phyloP scores from a whole-genome alignment of 805 yeast genomes.

The Metschnikowia rubicola region DNA sequence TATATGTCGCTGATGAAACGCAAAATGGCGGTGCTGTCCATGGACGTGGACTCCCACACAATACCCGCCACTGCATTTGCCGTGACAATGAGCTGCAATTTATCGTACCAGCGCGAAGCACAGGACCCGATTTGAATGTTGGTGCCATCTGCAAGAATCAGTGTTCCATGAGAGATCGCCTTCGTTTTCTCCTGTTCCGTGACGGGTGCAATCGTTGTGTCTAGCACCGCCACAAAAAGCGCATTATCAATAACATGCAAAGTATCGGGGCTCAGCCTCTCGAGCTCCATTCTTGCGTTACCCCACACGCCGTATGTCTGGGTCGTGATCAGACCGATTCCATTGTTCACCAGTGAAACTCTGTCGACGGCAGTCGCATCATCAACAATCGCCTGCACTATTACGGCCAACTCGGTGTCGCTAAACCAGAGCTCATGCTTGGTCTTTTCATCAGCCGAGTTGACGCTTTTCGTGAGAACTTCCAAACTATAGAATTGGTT shows the following conservation, averaged over 20 bases:
- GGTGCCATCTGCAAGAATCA: slow-evolving; percentile 36
- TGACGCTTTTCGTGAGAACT: slow-evolving; percentile 37
- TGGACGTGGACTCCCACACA: slow-evolving; percentile 55
- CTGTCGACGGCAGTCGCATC: slow-evolving; percentile 33
- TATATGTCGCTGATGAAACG: slow-evolving; percentile 56
- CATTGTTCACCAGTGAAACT: slow-evolving; percentile 39
- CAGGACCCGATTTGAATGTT: slow-evolving; percentile 56
- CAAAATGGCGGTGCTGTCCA: slow-evolving; percentile 57
- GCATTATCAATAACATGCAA: slow-evolving; percentile 46
- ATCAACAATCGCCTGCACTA: slow-evolving; percentile 43
- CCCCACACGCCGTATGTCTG: slow-evolving; percentile 51
- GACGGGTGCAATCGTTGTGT: slow-evolving; percentile 41
- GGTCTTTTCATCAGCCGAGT: slow-evolving; percentile 17
- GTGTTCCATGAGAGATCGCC: slow-evolving; percentile 52
- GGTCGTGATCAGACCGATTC: slow-evolving; percentile 54
- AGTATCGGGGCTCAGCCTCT: slow-evolving; percentile 32
- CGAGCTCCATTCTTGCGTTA: slow-evolving; percentile 41
- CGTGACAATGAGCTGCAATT: slow-evolving; percentile 51
- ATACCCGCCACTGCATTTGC: slow-evolving; percentile 56
- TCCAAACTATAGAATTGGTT: slow-evolving; percentile 50
- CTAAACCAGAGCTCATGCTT: slow-evolving; percentile 48
- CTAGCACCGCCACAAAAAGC: slow-evolving; percentile 50
- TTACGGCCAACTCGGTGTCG: slow-evolving; percentile 47
- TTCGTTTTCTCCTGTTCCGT: slow-evolving; percentile 47
- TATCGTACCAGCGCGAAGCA: slow-evolving; percentile 59